Conservation (phyloP, 257 asterid species). For the Cruciata laevipes region DNA sequence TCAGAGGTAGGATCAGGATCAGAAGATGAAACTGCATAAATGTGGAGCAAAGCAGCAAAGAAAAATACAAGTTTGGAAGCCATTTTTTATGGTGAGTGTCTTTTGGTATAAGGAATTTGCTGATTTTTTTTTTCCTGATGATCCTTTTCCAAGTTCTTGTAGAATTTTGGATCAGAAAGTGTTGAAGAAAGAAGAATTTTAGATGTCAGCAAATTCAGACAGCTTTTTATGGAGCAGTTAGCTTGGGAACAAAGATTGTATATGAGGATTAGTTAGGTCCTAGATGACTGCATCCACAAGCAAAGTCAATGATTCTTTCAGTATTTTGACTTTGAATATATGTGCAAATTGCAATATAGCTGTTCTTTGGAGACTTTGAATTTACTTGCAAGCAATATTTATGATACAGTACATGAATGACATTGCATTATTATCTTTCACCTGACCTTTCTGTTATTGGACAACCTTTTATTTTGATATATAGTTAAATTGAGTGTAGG, state of each 20-base stretch:
- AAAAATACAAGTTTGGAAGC: slow-evolving; percentile 11
- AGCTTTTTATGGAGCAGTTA: not conserved
- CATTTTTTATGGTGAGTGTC: slow-evolving; percentile 30
- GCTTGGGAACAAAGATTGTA: not conserved
- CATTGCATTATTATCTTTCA: no score
- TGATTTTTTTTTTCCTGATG: not conserved
- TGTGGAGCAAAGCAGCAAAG: slow-evolving; percentile 25
- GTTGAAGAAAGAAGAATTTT: not conserved
- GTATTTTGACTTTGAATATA: not conserved
- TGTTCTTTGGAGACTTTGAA: not conserved
- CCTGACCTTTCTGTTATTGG: no score
- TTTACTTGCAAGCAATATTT: not conserved
- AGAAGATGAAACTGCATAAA: slow-evolving; percentile 32
- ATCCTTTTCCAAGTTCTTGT: no score
- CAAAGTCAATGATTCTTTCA: not conserved
- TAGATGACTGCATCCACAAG: not conserved
- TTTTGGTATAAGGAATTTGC: slow-evolving; percentile 14
- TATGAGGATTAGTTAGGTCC: not conserved
- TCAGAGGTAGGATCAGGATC: slow-evolving; percentile 67
- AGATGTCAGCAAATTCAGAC: not conserved
- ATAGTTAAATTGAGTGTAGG: no score
- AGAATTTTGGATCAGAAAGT: no score
- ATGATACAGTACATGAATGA: no score
- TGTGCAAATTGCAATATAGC: not conserved
- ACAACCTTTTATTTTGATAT: no score